Evolutionary conservation across 495 filamentous ascomycete genomes (phyloP), one percentile per base, ranked within the genome.

Genomic region (Viridothelium virens): DNA sequence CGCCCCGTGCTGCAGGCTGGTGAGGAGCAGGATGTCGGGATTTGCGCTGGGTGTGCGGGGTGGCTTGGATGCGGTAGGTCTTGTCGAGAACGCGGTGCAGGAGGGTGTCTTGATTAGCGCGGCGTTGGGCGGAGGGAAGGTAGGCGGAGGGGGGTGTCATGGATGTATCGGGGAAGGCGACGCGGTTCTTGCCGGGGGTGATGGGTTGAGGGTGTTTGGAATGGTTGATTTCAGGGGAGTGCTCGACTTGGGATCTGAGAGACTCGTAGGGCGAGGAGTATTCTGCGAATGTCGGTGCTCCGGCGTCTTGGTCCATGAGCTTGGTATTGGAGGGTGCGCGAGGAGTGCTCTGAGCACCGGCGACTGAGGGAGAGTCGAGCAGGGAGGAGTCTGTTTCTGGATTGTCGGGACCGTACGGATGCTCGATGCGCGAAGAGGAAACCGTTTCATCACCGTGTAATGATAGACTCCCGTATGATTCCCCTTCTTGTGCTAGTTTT

Each of bases 41-140:
- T 59, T 59, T 33, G 48, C 68, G 70, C 50, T 69, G 70, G 11
- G 80, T 89, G 62, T 90, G 86, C 0, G 94, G 95, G 9, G 94
- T 98, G 12, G 94, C 92, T 78, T 91, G 89, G 1, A 98, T 78
- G 38, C 95, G 89, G 76, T 95, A 98, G 53, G 89, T 97, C 74
- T 94, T 96, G 78, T 97, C 91, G 7, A 91, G 85, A 44, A 97
- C 81, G 66, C 88, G 88, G 74, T 98, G 94, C 11, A 98, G 80
- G 6, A 98, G 81, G 1, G 87, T 85, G 73, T 96, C 91, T 33
- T 79, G 73, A 64, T 75, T 77, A 0, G 53, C 34, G 14, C 38
- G 31, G 38, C 62, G 65, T 38, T 67, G 61, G 12, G 68, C 48
- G 3, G 69, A 69, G 7, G 70, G 63, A n/a, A 61, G 62, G 38